Base-by-base conservation (phyloP, 345 rosid genomes). In the Pistacia integerrima region DNA sequence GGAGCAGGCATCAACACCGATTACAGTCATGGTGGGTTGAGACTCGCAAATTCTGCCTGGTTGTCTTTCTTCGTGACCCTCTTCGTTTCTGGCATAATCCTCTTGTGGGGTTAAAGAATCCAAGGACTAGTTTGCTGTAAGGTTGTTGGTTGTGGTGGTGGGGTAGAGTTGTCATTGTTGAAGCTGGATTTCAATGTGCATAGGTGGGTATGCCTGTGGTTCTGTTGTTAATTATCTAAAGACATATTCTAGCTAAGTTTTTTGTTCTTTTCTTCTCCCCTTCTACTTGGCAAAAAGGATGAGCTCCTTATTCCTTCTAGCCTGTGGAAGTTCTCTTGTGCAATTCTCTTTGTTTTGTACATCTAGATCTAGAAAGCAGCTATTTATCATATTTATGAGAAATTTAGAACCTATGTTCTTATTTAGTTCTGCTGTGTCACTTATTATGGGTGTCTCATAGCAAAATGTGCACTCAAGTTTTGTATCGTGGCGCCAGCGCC, bases 1-100 rank as follows among this genome's bases (percentile, higher is more conserved):
- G 86, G 87, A 25, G 60, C 78, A 6, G 81, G 92, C 58, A 78
- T 82, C 17, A 85, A 88, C 80, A 84, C 83, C 22, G 91, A 88
- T 74, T 64, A 80, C 67, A 76, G 71, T 20, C 63, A 78, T 2
- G 86, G 79, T 0, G 91, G 88, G 12, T 52, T 73, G 9, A 69
- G 76, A 62, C 68, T 85, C 12, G 67, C 20, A 33, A 35, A 8
- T 64, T 25, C 28, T 36, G n/a, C 54, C 75, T 17, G 35, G 28
- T 35, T 77, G 17, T 64, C 65, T 59, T 30, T 72, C 68, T 4
- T 64, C 3, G 8, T 17, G 49, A 8, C 71, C 69, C 66, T 84
- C 22, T 59, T 70, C 18, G 10, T 81, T 49, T 33, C 84, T 18
- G 84, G 80, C 11, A 80, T 77, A 44, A 70, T 86, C 84, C 76